Base-by-base conservation (phyloP, 2,329 filamentous ascomycete species). In the Talaromyces pinophilus region DNA sequence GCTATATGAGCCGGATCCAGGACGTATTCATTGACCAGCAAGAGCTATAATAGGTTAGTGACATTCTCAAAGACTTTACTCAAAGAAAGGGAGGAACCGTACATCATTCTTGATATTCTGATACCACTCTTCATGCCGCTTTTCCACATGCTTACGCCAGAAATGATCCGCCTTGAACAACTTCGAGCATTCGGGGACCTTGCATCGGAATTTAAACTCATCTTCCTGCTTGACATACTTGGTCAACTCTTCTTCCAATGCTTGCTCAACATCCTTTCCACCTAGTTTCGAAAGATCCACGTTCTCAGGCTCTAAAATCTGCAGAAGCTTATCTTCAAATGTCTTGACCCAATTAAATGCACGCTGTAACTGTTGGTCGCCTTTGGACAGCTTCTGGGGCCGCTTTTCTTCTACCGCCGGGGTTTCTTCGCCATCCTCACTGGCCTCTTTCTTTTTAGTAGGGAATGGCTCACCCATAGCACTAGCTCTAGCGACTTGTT, bases 271-370 rank as follows among this genome's bases (percentile, higher is more conserved):
- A 1, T 91, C 87, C 75, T 92, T 93, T 19, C 95, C 95, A 60
- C 96, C 95, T 30, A 98, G 86, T 80, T 97, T 98, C 77, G 89
- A 89, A 50, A 98, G 83, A 74, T 98, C 93, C 28, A 91, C 91
- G 60, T 89, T 88, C 64, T 95, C 92, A 0, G 95, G 95, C 71
- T 98, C 94, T 15, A 99, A 84, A 57, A 98, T 91, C 77, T 97
- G 93, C 76, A 92, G 83, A 62, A 99, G 86, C 81, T 99, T 99
- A 75, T 99, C 95, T 76, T 99, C 95, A 73, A 97, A 99, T 0
- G 95, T 98, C 82, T 91, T 96, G 67, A 99, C 96, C 95, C 96
- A 99, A 75, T 98, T 99, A 82, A 93, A 98, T 0, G 95, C 95
- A 66, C 93, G 90, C 74, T 96, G 91, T 15, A 98, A 87, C 76